Evolutionary conservation across 2,329 filamentous ascomycete genomes (phyloP).

Genomic region (Akanthomyces lecanii): DNA sequence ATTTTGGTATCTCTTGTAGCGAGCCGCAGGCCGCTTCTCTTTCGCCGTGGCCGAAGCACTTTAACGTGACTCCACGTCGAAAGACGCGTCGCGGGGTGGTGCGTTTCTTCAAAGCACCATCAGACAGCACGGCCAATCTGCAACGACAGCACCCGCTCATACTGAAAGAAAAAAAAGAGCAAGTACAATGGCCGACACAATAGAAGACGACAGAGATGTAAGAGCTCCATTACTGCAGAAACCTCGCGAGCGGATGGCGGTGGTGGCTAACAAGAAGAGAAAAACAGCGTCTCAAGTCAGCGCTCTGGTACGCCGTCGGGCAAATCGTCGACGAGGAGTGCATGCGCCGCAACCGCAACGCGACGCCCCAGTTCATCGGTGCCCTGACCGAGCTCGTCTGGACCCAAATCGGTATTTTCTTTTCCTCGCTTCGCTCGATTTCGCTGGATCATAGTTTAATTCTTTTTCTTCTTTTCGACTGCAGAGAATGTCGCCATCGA

Average conservation of each 20-base stretch:
- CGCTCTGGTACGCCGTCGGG: conserved; percentile 78
- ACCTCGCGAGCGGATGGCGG: too few relatives aligned
- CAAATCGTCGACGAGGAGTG: conserved; percentile 87
- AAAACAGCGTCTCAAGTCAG: conserved; percentile 70
- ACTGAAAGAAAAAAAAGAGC: not conserved
- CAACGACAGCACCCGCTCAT: not conserved
- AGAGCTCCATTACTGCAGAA: not conserved
- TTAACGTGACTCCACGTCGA: not conserved
- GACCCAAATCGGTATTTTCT: conserved; percentile 69
- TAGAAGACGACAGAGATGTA: conserved; percentile 36
- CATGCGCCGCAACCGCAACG: conserved; percentile 60
- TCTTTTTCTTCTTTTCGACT: not conserved
- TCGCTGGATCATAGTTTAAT: not conserved
- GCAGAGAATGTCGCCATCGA: conserved; percentile 54
- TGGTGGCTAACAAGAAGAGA: not conserved
- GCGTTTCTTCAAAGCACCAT: not conserved
- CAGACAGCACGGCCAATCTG: not conserved
- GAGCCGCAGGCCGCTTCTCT: too few relatives aligned
- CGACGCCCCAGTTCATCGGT: conserved; percentile 87
- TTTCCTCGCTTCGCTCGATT: conserved; percentile 2
- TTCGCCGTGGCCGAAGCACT: not conserved
- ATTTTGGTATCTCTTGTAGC: too few relatives aligned
- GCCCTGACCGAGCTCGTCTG: conserved; percentile 83
- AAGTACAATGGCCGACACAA: conserved; percentile 31
- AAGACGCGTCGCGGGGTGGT: conserved; percentile 6